These are phyloP conservation scores for Zygotorulaspora florentina DNA, from an alignment of 805 yeast genomes.

Conservation along the genomic window DNA sequence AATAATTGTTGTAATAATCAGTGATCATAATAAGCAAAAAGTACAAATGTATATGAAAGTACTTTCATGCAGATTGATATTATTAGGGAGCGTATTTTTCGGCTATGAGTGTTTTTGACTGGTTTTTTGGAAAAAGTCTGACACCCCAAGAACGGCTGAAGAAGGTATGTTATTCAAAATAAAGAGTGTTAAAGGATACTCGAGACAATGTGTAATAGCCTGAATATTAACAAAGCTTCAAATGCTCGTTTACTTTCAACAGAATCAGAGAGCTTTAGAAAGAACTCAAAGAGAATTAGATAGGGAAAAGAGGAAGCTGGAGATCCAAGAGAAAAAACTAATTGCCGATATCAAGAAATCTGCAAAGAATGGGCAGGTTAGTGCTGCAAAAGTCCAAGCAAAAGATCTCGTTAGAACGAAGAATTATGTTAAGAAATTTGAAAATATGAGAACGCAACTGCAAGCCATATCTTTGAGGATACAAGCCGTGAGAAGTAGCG, in stretches of 20 bases:
- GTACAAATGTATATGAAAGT: no score
- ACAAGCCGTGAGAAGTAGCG: constrained; percentile 87
- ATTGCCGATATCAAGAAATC: constrained; percentile 82
- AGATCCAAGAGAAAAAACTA: constrained; percentile 86
- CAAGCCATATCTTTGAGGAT: constrained; percentile 91
- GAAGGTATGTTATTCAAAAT: constrained; percentile 41
- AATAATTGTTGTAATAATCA: background rate
- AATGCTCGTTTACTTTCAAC: background rate
- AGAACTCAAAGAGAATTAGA: constrained; percentile 91
- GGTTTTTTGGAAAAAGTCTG: constrained; percentile 91
- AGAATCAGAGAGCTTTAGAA: constrained; percentile 92
- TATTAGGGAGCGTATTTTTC: background rate
- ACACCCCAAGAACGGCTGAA: constrained; percentile 95
- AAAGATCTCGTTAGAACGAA: constrained; percentile 89
- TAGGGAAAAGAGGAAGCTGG: constrained; percentile 80
- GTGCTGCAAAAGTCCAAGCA: constrained; percentile 91
- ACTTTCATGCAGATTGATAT: no score
- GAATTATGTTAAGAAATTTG: constrained; percentile 76
- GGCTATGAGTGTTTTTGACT: constrained; percentile 67
- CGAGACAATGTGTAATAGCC: background rate
- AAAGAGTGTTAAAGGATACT: background rate
- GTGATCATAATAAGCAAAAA: no score
- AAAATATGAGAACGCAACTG: constrained; percentile 87
- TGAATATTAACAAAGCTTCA: background rate
- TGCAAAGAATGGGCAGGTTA: constrained; percentile 84